Percentiles rank a stretch among this genome's conserved stretches.
These are phyloP conservation scores for Sporisorium reilianum DNA, from an alignment of 1,284 basidiomycete genomes.

Conservation along the genomic window DNA sequence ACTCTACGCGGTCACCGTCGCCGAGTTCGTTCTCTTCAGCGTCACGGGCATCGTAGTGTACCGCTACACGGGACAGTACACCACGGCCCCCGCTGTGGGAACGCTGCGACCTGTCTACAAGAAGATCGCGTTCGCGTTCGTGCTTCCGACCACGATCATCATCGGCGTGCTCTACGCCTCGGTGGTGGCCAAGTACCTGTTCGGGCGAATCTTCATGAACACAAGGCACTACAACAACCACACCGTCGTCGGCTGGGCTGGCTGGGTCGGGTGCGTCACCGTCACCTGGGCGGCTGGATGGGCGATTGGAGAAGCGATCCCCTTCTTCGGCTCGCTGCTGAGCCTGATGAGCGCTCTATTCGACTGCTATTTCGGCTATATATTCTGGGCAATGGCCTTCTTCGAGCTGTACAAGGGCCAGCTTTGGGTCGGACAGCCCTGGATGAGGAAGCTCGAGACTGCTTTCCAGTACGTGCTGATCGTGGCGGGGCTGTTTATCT, in stretches of 20 bases:
- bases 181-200: constrained; percentile 66
- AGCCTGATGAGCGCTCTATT: constrained; percentile 70
- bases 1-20: constrained; percentile 71
- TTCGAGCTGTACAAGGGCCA: constrained; percentile 70
- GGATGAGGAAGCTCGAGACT: constrained; percentile 55
- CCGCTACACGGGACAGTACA: constrained; percentile 71
- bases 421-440: constrained; percentile 55
- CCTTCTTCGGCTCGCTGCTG: constrained; percentile 72
- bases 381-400: constrained; percentile 72
- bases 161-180: constrained; percentile 68
- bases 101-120: constrained; percentile 53
- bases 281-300: constrained; percentile 76
- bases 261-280: constrained; percentile 75
- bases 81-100: constrained; percentile 60
- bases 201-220: constrained; percentile 59
- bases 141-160: constrained; percentile 67
- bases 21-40: constrained; percentile 75
- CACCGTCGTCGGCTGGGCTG: constrained; percentile 75
- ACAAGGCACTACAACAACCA: constrained; percentile 71
- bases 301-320: constrained; percentile 74
- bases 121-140: constrained; percentile 67
- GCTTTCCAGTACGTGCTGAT: constrained; percentile 70
- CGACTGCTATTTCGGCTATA: constrained; percentile 69
- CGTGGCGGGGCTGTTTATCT: constrained; percentile 70
- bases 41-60: constrained; percentile 75